A percentile compares a stretch with the other conserved stretches of the same genome.
Conservation (phyloP, 257 asterid genomes). For the Solanum arcanum region DNA sequence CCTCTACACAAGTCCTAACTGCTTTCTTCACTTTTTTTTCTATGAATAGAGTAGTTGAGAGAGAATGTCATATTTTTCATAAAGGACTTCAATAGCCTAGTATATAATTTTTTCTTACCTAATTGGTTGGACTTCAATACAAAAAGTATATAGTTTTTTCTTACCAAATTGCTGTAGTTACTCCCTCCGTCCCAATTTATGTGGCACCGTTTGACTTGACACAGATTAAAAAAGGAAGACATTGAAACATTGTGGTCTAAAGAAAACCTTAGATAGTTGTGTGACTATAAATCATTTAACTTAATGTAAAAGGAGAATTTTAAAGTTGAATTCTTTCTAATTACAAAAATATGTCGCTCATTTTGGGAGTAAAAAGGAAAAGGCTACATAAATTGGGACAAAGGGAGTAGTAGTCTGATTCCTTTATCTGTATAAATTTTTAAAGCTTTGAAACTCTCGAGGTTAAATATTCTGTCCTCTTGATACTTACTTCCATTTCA, state of each 20-base stretch:
- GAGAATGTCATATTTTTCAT: background rate
- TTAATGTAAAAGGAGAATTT: background rate
- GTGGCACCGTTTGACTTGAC: background rate
- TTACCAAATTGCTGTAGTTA: background rate
- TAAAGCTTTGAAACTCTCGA: background rate
- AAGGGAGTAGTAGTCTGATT: background rate
- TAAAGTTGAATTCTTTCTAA: background rate
- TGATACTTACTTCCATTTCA: background rate
- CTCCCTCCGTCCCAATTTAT: background rate
- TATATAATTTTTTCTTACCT: background rate
- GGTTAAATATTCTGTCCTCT: background rate
- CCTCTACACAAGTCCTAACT: background rate
- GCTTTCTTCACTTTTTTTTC: background rate
- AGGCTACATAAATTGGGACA: background rate
- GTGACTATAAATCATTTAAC: background rate
- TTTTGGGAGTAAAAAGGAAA: background rate
- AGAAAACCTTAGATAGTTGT: background rate
- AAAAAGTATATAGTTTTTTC: background rate
- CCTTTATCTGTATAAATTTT: background rate
- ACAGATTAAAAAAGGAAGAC: background rate
- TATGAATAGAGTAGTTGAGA: background rate
- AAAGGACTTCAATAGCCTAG: background rate
- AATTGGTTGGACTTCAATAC: background rate
- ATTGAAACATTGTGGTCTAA: background rate
- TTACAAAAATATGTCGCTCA: background rate